Evolutionary conservation across 257 asterid species (phyloP).

Genomic region (Petunia axillaris): DNA sequence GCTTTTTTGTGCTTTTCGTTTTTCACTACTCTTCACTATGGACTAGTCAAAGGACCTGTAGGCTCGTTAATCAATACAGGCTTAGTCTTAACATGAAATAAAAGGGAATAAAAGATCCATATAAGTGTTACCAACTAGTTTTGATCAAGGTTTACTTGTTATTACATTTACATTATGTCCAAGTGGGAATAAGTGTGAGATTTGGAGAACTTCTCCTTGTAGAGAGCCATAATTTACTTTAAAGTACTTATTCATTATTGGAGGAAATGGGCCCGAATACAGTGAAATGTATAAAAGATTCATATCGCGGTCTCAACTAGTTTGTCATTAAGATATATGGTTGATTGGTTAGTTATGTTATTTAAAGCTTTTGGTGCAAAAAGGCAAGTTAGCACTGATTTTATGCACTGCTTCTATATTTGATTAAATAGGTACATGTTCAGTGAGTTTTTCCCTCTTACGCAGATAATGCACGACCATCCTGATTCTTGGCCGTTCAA

Average conservation of each 20-base stretch:
- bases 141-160: not conserved
- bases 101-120: not conserved
- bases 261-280: not conserved
- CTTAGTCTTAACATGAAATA: not conserved
- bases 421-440: conserved; percentile 14
- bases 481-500: conserved; percentile 99
- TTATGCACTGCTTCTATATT: not conserved
- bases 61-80: not conserved
- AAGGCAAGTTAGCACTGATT: not conserved
- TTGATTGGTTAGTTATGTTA: not conserved
- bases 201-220: not conserved
- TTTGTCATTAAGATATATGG: not conserved
- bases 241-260: not conserved
- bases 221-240: not conserved
- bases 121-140: not conserved
- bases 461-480: conserved; percentile 89
- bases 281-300: not conserved
- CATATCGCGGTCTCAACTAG: not conserved
- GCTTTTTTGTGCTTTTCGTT: too few species aligned
- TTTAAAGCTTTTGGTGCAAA: conserved; percentile 6
- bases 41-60: not conserved
- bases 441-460: conserved; percentile 29
- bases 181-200: not conserved
- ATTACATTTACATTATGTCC: not conserved
- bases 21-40: not conserved